These are phyloP conservation scores for Metschnikowia cubensis DNA, from an alignment of 805 yeast species.

Conservation along the genomic window DNA sequence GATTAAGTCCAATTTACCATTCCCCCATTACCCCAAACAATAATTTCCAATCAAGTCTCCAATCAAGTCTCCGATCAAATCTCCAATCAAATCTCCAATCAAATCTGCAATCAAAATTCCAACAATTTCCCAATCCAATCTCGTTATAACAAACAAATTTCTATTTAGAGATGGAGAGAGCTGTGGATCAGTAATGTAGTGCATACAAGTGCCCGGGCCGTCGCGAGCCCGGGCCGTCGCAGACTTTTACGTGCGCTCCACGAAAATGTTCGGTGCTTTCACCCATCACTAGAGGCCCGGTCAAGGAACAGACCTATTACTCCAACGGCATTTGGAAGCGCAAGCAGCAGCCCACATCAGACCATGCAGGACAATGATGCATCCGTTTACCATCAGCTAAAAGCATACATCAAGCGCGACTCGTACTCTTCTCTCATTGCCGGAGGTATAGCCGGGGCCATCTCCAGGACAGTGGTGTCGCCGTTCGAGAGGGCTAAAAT, in stretches of 20 bases:
- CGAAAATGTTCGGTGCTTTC: neutral
- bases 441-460: conserved; percentile 76
- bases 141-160: too few species aligned
- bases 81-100: too few species aligned
- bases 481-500: conserved; percentile 96
- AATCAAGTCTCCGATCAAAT: too few species aligned
- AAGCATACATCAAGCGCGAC: conserved; percentile 36
- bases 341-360: neutral
- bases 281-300: neutral
- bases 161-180: too few species aligned
- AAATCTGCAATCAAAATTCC: too few species aligned
- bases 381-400: neutral
- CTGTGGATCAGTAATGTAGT: neutral
- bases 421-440: conserved; percentile 61
- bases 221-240: conserved; percentile 1
- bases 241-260: neutral
- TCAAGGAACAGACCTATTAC: neutral
- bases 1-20: too few species aligned
- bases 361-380: conserved; percentile 1
- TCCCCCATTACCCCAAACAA: too few species aligned
- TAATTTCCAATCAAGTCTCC: too few species aligned
- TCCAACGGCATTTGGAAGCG: neutral
- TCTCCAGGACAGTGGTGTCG: conserved; percentile 86
- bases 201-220: neutral
- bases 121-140: too few species aligned